Evolutionary conservation across 2,329 filamentous ascomycete species (phyloP), one percentile per base, ranked within the genome.

Genomic region (Aspergillus glaucus): DNA sequence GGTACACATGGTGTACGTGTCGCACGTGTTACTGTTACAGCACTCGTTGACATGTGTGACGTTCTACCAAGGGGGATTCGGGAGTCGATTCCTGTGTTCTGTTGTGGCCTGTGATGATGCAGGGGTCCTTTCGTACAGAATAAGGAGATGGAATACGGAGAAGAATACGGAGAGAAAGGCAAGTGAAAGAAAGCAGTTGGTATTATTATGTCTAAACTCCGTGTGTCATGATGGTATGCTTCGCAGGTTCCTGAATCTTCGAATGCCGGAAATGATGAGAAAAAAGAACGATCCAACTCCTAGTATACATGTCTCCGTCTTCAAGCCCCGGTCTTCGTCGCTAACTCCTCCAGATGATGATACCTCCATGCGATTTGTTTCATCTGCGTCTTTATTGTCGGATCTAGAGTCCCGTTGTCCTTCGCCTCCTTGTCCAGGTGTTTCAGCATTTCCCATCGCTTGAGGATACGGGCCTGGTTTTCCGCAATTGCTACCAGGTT

Each of bases 311-410:
- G 12, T 42, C 10, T 17, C 28, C 41, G 55, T 45, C 48, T 45
- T 42, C 51, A 47, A 8, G 55, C 37, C 37, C n/a, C 54, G 8
- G 54, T 58, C 41, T 63, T 55, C 10, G 56, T 64, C 15, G 64
- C 65, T 9, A 60, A 41, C 40, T 65, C 60, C 49, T 68, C 65
- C 50, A 67, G 44, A 6, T 56, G 51, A 28, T 64, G 65, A 44
- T 63, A 68, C 45, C 63, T 55, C 65, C 65, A 68, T 42, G 62
- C 63, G 28, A 62, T 66, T 45, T 67, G 65, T 32, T 61, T 59
- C 49, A 68, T 45, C 42, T 66, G 61, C 26, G 60, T 64, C 51
- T 57, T 62, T 30, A 67, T 64, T 6, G 56, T 55, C 10, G 65
- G 60, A 3, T 58, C 56, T 24, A 66, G 51, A n/a, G 52, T 51